These are phyloP conservation scores for Paecilomyces fulvus DNA, from an alignment of 2,329 filamentous ascomycete genomes.

Conservation along the genomic window DNA sequence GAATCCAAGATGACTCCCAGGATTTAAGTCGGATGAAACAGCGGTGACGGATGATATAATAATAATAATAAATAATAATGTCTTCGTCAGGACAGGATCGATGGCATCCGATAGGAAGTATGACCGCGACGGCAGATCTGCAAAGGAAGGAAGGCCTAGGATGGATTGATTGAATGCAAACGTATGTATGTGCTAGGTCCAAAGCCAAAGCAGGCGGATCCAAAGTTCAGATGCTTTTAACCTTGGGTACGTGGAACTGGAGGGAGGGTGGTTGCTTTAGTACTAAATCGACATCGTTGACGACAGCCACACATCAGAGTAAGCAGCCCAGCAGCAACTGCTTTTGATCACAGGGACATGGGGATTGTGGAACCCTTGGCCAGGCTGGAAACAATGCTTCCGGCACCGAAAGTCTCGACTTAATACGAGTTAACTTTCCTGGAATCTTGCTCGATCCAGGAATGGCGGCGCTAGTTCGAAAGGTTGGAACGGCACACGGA, in stretches of 20 bases:
- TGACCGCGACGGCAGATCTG: background rate
- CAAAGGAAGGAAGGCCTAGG: background rate
- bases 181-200: background rate
- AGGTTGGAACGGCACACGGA: background rate
- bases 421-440: background rate
- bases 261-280: background rate
- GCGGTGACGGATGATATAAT: background rate
- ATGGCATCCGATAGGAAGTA: constrained; percentile 7
- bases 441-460: background rate
- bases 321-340: background rate
- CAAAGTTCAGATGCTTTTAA: background rate
- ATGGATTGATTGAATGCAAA: background rate
- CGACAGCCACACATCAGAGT: constrained; percentile 1
- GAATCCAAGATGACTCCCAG: background rate
- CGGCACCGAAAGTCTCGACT: background rate
- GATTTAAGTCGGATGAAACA: background rate
- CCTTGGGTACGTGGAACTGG: background rate
- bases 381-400: background rate
- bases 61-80: background rate
- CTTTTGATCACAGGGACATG: background rate
- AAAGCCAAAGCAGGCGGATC: background rate
- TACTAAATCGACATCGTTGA: background rate
- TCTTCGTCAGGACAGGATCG: constrained; percentile 1
- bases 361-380: background rate
- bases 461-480: background rate